Conservation (phyloP, 495 filamentous ascomycete genomes). For the Margaritispora aquatica region DNA sequence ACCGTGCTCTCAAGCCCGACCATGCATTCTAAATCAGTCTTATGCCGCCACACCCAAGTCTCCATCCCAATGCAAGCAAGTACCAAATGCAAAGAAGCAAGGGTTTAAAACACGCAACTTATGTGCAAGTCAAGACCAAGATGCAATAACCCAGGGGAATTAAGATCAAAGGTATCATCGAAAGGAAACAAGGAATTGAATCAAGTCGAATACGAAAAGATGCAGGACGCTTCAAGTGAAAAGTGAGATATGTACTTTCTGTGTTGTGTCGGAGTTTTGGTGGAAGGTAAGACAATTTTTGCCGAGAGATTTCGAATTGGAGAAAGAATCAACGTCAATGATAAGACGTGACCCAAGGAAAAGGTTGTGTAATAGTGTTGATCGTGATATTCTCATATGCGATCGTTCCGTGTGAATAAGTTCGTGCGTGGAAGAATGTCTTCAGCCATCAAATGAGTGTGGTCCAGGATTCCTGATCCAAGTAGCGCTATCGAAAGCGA, state of each 20-base stretch:
- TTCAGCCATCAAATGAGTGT: constrained; percentile 18
- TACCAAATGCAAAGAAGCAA: background rate
- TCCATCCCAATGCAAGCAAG: background rate
- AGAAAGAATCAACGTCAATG: constrained; percentile 6
- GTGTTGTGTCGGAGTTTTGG: background rate
- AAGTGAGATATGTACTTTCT: constrained; percentile 5
- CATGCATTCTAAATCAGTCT: background rate
- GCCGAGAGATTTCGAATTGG: background rate
- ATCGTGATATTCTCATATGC: constrained; percentile 17
- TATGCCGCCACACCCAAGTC: background rate
- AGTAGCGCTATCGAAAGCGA: constrained; percentile 16
- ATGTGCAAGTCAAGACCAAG: background rate
- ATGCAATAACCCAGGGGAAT: background rate
- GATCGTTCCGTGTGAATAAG: constrained; percentile 16
- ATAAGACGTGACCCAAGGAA: constrained; percentile 16
- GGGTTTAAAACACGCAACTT: background rate
- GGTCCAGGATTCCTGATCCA: constrained; percentile 29
- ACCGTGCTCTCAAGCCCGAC: background rate
- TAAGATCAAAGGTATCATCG: background rate
- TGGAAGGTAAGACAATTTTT: background rate
- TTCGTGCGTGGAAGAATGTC: constrained; percentile 5
- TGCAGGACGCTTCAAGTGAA: background rate
- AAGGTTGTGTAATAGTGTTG: constrained; percentile 11
- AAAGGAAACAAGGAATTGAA: background rate
- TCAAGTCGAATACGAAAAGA: background rate